Base-by-base conservation (phyloP, 169 alveolate species). In the Cryptosporidium sp. region DNA sequence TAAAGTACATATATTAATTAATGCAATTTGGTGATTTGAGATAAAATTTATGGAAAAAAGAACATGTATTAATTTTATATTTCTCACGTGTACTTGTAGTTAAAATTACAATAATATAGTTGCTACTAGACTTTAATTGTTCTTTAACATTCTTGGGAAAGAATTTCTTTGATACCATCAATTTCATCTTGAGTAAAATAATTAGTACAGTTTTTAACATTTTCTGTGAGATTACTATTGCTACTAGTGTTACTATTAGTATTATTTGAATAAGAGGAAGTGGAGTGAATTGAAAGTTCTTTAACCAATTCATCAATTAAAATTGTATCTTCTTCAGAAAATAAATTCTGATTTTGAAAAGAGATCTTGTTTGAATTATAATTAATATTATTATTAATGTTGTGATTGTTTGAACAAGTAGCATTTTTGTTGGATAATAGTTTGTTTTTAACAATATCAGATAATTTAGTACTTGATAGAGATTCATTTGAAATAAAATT, bases 81-180 rank as follows among this genome's bases (percentile, higher is more conserved):
- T 43, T 43, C 18, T 43, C 9, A 8, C 51, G 2, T 43, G 3
- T 8, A 10, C 43, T 5, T 43, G 2, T 9, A 43, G 12, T 9
- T 8, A 10, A 12, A 43, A 43, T 37, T n/a, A n/a, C 3, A 1
- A 43, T 43, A 9, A 10, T 31, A 12, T 26, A 0, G 2, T 21
- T 16, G 37, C 43, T 39, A 7, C 9, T 69, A 1, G n/a, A 9
- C 37, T 16, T 41, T 0, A 39, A 33, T 69, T 23, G 23, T 35
- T 12, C 2, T 29, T 65, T 3, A 37, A 26, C 33, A 29, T n/a
- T 73, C 86, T 39, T 73, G 86, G 3, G 71, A 55, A 14, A 80
- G 87, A 14, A 80, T 39, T 14, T 61, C 87, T 21, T 80, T 80
- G 8, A 80, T 80, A 0, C 73, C 87, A 59, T 80, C 87, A 33